Evolutionary conservation across 306 rosid genomes (phyloP).

Genomic region (Ochetophila trinervis): DNA sequence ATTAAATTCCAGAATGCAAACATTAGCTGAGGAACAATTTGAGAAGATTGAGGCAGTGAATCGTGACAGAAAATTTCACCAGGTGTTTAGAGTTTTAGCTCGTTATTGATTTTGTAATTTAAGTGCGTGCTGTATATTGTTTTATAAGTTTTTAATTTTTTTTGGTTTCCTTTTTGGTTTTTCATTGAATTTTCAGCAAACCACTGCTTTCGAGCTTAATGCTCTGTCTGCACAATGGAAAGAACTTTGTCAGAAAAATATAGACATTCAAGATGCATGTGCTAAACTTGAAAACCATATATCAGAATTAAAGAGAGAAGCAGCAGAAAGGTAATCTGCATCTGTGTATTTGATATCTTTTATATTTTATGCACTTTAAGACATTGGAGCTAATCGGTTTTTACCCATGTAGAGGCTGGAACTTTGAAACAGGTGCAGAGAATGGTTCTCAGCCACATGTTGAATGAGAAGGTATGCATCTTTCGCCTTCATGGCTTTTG

Average conservation of each 20-base stretch:
- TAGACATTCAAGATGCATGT: slow-evolving; percentile 75
- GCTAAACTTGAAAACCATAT: slow-evolving; percentile 52
- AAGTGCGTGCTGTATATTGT: slow-evolving; percentile 13
- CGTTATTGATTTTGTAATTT: slow-evolving; percentile 12
- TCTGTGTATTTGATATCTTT: slow-evolving; percentile 2
- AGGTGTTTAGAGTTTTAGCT: slow-evolving; percentile 48
- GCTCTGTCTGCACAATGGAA: slow-evolving; percentile 86
- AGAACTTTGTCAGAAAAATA: slow-evolving; percentile 82
- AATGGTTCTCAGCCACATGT: slow-evolving; percentile 40
- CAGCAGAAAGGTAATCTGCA: slow-evolving; percentile 54
- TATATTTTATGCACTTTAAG: slow-evolving; percentile 15
- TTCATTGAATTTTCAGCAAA: slow-evolving; percentile 57
- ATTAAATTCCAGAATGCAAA: slow-evolving; percentile 68
- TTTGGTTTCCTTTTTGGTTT: too few relatives aligned
- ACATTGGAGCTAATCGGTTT: slow-evolving; percentile 19
- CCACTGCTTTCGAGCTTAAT: slow-evolving; percentile 84
- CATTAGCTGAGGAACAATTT: slow-evolving; percentile 66
- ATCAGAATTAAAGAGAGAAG: slow-evolving; percentile 58
- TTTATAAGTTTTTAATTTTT: neutral
- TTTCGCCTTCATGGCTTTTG: neutral
- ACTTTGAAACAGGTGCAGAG: slow-evolving; percentile 48
- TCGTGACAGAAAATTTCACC: slow-evolving; percentile 92
- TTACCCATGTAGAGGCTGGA: slow-evolving; percentile 61
- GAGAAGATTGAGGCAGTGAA: slow-evolving; percentile 83
- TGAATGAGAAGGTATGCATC: slow-evolving; percentile 41